A percentile compares a stretch with the other conserved stretches of the same genome.
These are phyloP conservation scores for Hirschioporus abietinus DNA, from an alignment of 768 basidiomycete genomes.

Conservation along the genomic window DNA sequence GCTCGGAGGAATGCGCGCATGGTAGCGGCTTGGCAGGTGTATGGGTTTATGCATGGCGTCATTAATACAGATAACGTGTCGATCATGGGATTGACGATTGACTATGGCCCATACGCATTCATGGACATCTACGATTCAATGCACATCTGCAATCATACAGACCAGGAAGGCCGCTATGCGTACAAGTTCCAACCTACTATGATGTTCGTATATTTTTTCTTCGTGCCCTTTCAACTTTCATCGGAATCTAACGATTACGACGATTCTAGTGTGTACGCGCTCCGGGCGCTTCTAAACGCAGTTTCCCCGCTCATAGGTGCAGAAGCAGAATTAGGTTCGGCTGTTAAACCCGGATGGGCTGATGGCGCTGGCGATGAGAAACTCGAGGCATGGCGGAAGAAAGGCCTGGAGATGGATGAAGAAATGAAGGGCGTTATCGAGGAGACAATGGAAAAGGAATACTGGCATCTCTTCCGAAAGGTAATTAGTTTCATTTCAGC, in stretches of 20 bases:
- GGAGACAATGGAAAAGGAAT: conserved; percentile 56
- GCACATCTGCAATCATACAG: conserved; percentile 91
- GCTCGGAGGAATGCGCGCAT: conserved; percentile 83
- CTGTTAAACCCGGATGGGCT: conserved; percentile 61
- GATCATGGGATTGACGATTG: conserved; percentile 41
- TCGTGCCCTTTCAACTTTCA: conserved; percentile 8
- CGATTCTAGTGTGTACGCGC: conserved; percentile 61
- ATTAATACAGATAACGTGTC: conserved; percentile 82
- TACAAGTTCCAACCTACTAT: conserved; percentile 77
- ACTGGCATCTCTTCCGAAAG: conserved; percentile 65
- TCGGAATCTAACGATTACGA: not conserved
- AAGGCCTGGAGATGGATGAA: conserved; percentile 46
- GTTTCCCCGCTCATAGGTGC: conserved; percentile 85
- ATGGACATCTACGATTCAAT: conserved; percentile 87
- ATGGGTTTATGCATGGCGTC: conserved; percentile 93
- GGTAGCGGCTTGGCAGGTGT: conserved; percentile 95
- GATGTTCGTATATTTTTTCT: conserved; percentile 47
- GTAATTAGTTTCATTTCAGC: conserved; percentile 27
- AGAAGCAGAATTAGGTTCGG: conserved; percentile 55
- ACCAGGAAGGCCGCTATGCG: conserved; percentile 71
- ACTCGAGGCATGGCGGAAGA: conserved; percentile 55
- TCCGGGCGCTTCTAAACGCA: conserved; percentile 69
- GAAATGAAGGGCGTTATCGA: conserved; percentile 61
- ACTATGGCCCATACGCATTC: conserved; percentile 82
- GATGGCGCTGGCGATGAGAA: conserved; percentile 44